A percentile compares a stretch with the other conserved stretches of the same genome.
Conservation (phyloP, 164 flowering plant genomes). For the Euptelea pleiosperma region DNA sequence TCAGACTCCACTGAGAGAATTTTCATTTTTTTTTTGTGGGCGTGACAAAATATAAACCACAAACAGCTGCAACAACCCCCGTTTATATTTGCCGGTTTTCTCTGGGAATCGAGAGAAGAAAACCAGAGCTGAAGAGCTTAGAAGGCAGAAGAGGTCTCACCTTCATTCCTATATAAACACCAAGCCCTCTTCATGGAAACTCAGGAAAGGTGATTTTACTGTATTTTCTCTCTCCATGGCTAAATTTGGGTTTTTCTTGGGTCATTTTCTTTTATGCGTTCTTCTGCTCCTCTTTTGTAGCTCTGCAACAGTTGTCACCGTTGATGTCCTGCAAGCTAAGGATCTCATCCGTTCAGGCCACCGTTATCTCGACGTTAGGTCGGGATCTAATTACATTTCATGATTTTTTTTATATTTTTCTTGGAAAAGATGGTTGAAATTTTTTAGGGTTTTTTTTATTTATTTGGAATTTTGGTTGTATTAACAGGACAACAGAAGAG, state of each 20-base stretch:
- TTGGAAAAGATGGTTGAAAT: background rate
- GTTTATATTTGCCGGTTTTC: too few species aligned
- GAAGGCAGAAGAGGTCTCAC: too few species aligned
- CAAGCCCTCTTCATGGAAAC: constrained; percentile 17
- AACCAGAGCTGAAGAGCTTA: too few species aligned
- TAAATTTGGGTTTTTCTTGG: constrained; percentile 17
- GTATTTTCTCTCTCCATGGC: background rate
- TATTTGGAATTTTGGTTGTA: background rate
- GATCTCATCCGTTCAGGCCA: constrained; percentile 53
- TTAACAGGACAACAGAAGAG: constrained; percentile 73
- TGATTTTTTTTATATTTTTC: background rate
- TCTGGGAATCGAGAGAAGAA: too few species aligned
- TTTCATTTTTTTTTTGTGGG: too few species aligned
- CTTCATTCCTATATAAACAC: too few species aligned
- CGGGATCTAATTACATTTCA: background rate
- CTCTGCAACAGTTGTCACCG: constrained; percentile 44
- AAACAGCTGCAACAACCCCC: too few species aligned
- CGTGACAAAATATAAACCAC: too few species aligned
- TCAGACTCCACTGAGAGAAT: too few species aligned
- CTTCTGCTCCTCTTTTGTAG: constrained; percentile 28
- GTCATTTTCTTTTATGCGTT: constrained; percentile 8
- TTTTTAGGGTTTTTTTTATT: background rate
- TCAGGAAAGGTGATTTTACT: constrained; percentile 15
- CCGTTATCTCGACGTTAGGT: constrained; percentile 73
- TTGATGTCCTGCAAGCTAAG: constrained; percentile 61